These are phyloP conservation scores for Fusarium coffeatum DNA, from an alignment of 2,329 filamentous ascomycete genomes.

Conservation along the genomic window DNA sequence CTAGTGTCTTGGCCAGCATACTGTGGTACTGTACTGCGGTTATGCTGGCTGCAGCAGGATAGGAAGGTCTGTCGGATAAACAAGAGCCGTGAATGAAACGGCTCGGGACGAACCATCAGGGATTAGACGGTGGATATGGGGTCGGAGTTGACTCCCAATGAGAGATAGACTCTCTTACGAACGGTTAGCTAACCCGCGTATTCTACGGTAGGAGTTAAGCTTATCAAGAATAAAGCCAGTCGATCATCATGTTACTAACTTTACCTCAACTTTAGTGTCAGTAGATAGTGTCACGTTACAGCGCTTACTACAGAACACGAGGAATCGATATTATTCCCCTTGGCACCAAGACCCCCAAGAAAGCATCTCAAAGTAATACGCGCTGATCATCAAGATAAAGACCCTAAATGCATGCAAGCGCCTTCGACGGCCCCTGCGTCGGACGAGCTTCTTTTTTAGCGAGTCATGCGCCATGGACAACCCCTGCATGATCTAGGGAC, in stretches of 20 bases:
- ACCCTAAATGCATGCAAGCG: not conserved
- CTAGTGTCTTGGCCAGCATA: not conserved
- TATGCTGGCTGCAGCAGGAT: conserved; percentile 6
- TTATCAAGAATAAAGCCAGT: conserved; percentile 8
- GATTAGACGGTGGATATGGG: not conserved
- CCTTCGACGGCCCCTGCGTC: conserved; percentile 21
- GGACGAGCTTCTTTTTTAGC: conserved; percentile 13
- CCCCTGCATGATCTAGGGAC: conserved; percentile 16
- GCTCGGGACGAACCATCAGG: conserved; percentile 28
- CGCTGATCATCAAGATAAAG: conserved; percentile 6
- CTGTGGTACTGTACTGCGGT: not conserved
- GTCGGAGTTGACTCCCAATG: conserved; percentile 11
- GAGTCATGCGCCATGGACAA: conserved; percentile 11
- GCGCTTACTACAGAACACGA: not conserved
- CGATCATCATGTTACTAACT: not conserved
- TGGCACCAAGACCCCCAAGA: not conserved
- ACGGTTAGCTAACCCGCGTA: not conserved
- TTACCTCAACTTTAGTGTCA: not conserved
- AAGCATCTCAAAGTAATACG: not conserved
- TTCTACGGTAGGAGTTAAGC: conserved; percentile 13
- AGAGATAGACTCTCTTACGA: not conserved
- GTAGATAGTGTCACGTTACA: not conserved
- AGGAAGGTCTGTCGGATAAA: conserved; percentile 27
- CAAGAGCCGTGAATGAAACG: conserved; percentile 12
- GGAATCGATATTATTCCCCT: no score